Percentiles rank a stretch among this genome's conserved stretches.
Conservation (phyloP, 768 basidiomycete species). For the Butyriboletus loyo region DNA sequence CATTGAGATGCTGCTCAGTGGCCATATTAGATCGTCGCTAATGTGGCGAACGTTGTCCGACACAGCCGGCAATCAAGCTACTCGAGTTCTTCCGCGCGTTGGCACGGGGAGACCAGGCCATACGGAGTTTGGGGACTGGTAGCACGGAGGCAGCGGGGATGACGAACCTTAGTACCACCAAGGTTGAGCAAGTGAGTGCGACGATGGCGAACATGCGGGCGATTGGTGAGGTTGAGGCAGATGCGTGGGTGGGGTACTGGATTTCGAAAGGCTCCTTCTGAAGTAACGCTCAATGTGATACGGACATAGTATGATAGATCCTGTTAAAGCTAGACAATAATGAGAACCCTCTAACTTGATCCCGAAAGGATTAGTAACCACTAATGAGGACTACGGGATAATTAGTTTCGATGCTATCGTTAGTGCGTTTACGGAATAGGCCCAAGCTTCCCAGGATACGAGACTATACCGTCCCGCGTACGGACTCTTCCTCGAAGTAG, state of each 20-base stretch:
- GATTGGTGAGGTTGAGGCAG: conserved; percentile 21
- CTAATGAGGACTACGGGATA: too few relatives aligned
- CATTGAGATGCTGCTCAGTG: background rate
- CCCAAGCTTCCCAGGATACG: too few relatives aligned
- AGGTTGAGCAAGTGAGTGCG: conserved; percentile 11
- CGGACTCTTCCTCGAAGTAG: too few relatives aligned
- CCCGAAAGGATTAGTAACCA: too few relatives aligned
- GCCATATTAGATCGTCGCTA: background rate
- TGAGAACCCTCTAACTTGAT: too few relatives aligned
- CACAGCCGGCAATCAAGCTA: conserved; percentile 35
- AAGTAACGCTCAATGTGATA: too few relatives aligned
- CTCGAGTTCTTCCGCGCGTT: conserved; percentile 33
- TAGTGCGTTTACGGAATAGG: too few relatives aligned
- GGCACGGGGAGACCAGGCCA: conserved; percentile 15
- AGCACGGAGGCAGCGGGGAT: conserved; percentile 19
- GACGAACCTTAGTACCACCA: conserved; percentile 18
- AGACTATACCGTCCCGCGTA: too few relatives aligned
- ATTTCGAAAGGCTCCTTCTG: conserved; percentile 19
- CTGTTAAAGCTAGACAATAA: too few relatives aligned
- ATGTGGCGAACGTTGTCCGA: background rate
- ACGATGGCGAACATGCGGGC: conserved; percentile 27
- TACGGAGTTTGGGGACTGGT: background rate
- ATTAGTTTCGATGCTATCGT: too few relatives aligned
- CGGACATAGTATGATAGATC: too few relatives aligned
- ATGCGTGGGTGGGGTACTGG: conserved; percentile 27